phyloP scores from a whole-genome alignment of 164 flowering plant species.

The Vitis riparia region DNA sequence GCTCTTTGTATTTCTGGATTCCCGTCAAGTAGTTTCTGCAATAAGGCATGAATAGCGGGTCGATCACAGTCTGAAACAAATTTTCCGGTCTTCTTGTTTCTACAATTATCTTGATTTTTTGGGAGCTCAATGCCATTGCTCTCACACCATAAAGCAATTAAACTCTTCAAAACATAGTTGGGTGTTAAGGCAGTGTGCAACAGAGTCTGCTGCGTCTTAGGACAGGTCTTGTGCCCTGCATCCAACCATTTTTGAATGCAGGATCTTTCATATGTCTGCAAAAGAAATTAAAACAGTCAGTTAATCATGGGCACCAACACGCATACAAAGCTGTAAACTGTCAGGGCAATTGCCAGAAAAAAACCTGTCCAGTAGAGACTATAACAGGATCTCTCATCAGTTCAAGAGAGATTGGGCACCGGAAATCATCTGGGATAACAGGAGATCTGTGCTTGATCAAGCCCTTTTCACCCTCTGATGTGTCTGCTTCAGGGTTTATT shows the following conservation, averaged over 20 bases:
- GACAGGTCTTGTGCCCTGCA: conserved; percentile 85
- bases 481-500: conserved; percentile 49
- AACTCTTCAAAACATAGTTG: conserved; percentile 74
- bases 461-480: conserved; percentile 44
- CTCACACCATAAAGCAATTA: conserved; percentile 86
- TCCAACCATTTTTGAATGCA: conserved; percentile 89
- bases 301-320: background rate
- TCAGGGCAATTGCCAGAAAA: background rate
- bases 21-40: conserved; percentile 51
- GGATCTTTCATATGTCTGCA: conserved; percentile 81
- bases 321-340: background rate
- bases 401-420: conserved; percentile 93
- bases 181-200: conserved; percentile 72
- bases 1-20: conserved; percentile 73
- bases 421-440: conserved; percentile 91
- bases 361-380: conserved; percentile 96
- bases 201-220: conserved; percentile 81
- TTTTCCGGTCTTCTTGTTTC: conserved; percentile 40
- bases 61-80: conserved; percentile 59
- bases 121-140: conserved; percentile 80
- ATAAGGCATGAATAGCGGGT: conserved; percentile 42
- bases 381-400: conserved; percentile 97
- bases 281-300: conserved; percentile 9
- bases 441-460: conserved; percentile 73
- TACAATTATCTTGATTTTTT: conserved; percentile 42